Evolutionary conservation across 2,329 filamentous ascomycete species (phyloP), one percentile per base, ranked within the genome.

Genomic region (Xylaria sp.): DNA sequence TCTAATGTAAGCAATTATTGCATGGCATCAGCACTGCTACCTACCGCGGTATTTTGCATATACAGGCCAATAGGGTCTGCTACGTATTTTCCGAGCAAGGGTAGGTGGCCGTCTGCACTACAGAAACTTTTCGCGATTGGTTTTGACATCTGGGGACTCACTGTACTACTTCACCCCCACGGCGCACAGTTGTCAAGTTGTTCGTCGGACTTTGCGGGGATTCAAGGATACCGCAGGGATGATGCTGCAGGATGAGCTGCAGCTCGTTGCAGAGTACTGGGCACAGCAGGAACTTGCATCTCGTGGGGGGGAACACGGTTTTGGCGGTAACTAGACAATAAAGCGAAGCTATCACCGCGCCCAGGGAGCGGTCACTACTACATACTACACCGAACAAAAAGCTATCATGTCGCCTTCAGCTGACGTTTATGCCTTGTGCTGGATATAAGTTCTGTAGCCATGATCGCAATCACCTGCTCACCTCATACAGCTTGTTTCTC

Each of bases 381-480:
- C 48, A 58, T 28, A 52, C 23, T 18, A 41, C 48, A 58, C 32
- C 50, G n/a, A 51, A 58, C 10, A 61, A 62, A n/a, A 54, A n/a
- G n/a, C 55, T 46, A 61, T 34, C 37, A 58, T 59, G 63, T 63
- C 46, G 32, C n/a, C 20, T 28, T 48, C 20, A 32, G 66, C 58
- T 59, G 37, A 66, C 58, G 32, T 44, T 25, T 20, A 52, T 58
- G 23, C 23, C 37, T 62, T 48, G 12, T 32, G 48, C 13, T 51
- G 13, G 61, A 25, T 54, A 52, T 41, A 59, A 50, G n/a, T 55
- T 59, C 25, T 23, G 62, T 50, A 46, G 54, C 37, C 20, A 18
- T 69, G 67, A 67, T 67, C 64, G 64, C 68, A 63, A 63, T 63
- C 63, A 66, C 64, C 68, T 70, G 63, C 68, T 70, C 68, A 64